Base-by-base conservation (phyloP, 148 eudicot species). In the Persicaria tinctoria region DNA sequence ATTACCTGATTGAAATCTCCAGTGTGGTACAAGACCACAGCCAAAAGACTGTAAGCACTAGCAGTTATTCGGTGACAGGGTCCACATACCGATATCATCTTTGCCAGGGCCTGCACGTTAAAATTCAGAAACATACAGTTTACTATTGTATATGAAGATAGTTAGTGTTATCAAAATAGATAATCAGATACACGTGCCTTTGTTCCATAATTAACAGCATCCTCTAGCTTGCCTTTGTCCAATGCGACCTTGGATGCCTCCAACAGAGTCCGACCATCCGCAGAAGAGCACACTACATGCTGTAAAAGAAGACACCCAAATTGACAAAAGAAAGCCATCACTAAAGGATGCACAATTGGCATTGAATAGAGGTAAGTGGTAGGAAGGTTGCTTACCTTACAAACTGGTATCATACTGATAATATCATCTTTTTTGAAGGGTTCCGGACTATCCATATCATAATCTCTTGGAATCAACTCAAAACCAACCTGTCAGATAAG, bases 1-100 rank as follows among this genome's bases (percentile, higher is more conserved):
- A 16, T 63, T 87, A 92, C 99, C 99, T 92, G 97, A 88, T 96
- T 92, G 80, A 96, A 96, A 73, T 96, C 99, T 74, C 99, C 99
- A 14, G 97, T 96, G 82, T 96, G 99, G 79, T 96, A 96, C 76
- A 96, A 88, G 74, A 96, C 99, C 13, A 96, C 99, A 46, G 99
- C 97, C 63, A 96, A 86, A 76, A 96, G 95, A 83, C 99, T 96
- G 80, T 96, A 96, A 57, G 97, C 97, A 77, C 97, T 89, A 64
- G 99, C 99, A 57, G 97, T 96, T 53, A 89, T 85, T 80, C 97
- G 91, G 76, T 96, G 99, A 84, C 89, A 92, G 68, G 99, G 97
- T 51, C 99, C 99, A 82, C 99, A 92, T 53, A 96, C 97, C 72
- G 97, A 97, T 72, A 96, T 90, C 88, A 92, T 89, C 85, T 90